These are phyloP conservation scores for Pythium rishiriense DNA, from an alignment of 352 stramenopile genomes.

Conservation along the genomic window DNA sequence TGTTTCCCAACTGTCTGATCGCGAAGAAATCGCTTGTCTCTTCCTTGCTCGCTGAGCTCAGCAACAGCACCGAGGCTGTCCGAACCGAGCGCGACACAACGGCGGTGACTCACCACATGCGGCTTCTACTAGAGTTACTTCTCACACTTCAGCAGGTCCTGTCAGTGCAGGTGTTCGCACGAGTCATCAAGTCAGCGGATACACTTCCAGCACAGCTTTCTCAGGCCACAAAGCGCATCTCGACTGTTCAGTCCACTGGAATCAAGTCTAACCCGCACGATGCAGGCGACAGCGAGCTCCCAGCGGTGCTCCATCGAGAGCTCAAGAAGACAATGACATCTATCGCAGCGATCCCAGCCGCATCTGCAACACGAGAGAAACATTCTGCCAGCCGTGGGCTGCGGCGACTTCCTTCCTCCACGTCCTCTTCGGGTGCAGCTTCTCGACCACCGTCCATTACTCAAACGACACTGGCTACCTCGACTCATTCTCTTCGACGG, in stretches of 20 bases:
- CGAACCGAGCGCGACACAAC: background rate
- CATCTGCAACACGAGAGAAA: background rate
- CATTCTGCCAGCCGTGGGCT: background rate
- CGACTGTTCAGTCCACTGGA: background rate
- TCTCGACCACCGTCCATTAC: background rate
- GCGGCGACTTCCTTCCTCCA: background rate
- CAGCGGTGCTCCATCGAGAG: background rate
- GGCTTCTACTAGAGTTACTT: conserved; percentile 2
- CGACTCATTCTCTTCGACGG: background rate
- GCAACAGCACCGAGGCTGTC: background rate
- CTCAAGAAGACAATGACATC: background rate
- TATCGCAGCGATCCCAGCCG: background rate
- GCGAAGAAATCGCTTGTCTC: background rate
- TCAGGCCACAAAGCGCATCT: background rate
- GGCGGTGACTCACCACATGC: background rate
- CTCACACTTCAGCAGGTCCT: conserved; percentile 9
- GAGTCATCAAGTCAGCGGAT: background rate
- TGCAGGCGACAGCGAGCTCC: conserved; percentile 1
- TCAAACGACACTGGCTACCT: background rate
- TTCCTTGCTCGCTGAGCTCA: background rate
- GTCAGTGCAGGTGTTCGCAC: background rate
- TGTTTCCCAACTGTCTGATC: background rate
- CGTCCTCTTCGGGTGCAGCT: background rate
- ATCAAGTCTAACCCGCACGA: background rate
- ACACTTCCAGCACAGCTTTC: background rate